Base-by-base conservation (phyloP, 2,329 filamentous ascomycete genomes). In the Epichloe aotearoae region DNA sequence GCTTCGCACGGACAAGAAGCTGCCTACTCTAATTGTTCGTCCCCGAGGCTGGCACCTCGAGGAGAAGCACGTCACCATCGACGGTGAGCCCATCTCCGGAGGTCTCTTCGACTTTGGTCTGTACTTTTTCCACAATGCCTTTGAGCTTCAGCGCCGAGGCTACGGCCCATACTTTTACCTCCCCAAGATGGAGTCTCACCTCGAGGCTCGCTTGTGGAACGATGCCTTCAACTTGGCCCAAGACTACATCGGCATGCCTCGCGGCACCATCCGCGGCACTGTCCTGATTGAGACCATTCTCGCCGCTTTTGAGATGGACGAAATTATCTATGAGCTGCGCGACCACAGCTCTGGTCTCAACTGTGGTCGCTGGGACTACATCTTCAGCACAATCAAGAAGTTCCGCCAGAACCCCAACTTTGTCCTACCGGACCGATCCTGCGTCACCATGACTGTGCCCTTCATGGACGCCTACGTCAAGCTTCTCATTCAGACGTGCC, bases 351-450 rank as follows among this genome's bases (percentile, higher is more conserved):
- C 91, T 6, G 93, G 93, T 46, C 81, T 98, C 64, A 98, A 98
- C 82, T 97, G 93, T 71, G 93, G 93, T 57, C 86, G 93, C 59
- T 98, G 93, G 93, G 93, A 98, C 67, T 98, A 98, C 77, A 97
- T 98, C 73, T 98, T 98, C 79, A 93, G 86, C 68, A 88, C 91
- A 65, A 97, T 98, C 77, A 98, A 98, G 80, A 95, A 95, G 71
- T 95, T 97, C 85, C 88, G 93, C 66, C 82, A 95, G 64, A 93
- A 96, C 75, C 76, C 86, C 62, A 83, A 84, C 72, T 97, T 97
- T 66, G 82, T 97, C 52, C 83, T 98, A 19, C 93, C 93, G 30
- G 91, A 98, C 69, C 87, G 93, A 55, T 84, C 84, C 50, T 77
- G 81, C 54, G 88, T 98, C 50, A 98, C 93, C 60, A 97, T 98